phyloP scores from a whole-genome alignment of 495 filamentous ascomycete species.

The Podospora bellae-mahoneyi region DNA sequence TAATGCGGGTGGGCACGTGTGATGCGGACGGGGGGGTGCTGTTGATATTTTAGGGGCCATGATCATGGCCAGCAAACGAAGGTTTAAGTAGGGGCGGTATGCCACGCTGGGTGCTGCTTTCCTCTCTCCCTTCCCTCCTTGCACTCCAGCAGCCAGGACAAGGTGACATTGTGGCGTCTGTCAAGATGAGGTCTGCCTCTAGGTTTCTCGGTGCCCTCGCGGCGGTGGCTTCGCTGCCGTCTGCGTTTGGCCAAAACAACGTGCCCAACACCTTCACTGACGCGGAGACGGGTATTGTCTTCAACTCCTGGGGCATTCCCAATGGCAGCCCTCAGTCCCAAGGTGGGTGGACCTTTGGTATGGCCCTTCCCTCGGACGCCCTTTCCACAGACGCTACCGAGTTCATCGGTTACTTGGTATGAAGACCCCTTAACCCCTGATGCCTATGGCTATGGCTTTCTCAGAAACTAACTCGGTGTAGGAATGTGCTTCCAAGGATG shows the following conservation, averaged over 20 bases:
- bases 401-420: constrained; percentile 57
- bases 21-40: not conserved
- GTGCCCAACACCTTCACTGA: constrained; percentile 39
- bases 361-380: constrained; percentile 52
- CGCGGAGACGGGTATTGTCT: constrained; percentile 43
- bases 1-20: constrained; percentile 5
- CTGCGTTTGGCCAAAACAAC: constrained; percentile 28
- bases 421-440: constrained; percentile 14
- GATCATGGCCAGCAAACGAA: not conserved
- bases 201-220: constrained; percentile 29
- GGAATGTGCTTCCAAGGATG: constrained; percentile 33
- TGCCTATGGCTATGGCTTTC: not conserved
- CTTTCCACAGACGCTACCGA: constrained; percentile 52
- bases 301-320: constrained; percentile 41
- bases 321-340: constrained; percentile 27
- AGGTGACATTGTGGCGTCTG: constrained; percentile 17
- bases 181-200: constrained; percentile 30
- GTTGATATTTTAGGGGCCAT: not conserved
- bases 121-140: constrained; percentile 12
- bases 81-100: constrained; percentile 15
- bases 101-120: constrained; percentile 2
- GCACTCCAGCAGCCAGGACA: constrained; percentile 12
- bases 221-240: constrained; percentile 28
- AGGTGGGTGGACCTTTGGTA: constrained; percentile 52
- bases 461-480: constrained; percentile 21